A percentile compares a stretch with the other conserved stretches of the same genome.
phyloP scores from a whole-genome alignment of 1,139 yeast genomes.

The Candida buenavistaensis region DNA sequence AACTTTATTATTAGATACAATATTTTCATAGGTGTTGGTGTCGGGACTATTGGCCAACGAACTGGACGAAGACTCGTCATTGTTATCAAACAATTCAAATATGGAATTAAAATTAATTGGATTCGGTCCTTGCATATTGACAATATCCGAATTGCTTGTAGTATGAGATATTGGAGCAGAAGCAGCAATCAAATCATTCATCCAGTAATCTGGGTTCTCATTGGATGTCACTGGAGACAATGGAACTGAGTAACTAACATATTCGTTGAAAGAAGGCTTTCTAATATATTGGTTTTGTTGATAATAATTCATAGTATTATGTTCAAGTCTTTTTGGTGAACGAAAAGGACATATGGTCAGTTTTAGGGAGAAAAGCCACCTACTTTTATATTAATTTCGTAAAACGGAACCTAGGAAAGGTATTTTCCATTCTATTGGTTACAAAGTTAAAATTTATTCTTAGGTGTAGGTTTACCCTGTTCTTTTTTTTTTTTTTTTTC shows the following conservation, averaged over 20 bases:
- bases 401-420: too few species aligned
- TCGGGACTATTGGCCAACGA: constrained; percentile 12
- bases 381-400: too few species aligned
- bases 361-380: too few species aligned
- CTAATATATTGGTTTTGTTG: constrained; percentile 3
- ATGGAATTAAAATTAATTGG: constrained; percentile 7
- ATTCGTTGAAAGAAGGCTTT: constrained; percentile 5
- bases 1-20: constrained; percentile 11
- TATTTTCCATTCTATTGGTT: too few species aligned
- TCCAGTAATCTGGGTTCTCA: constrained; percentile 18
- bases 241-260: constrained; percentile 13
- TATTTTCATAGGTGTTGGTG: constrained; percentile 5
- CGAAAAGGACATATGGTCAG: too few species aligned
- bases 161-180: constrained; percentile 17
- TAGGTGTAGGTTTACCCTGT: too few species aligned
- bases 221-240: constrained; percentile 17
- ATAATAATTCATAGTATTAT: constrained; percentile 3
- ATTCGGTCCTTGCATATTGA: constrained; percentile 5
- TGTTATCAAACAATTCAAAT: constrained; percentile 8
- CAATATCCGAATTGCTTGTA: constrained; percentile 18
- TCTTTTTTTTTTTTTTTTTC: too few species aligned
- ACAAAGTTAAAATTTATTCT: too few species aligned
- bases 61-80: constrained; percentile 8
- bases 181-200: constrained; percentile 19
- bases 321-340: too few species aligned